A percentile compares a stretch with the other conserved stretches of the same genome.
Evolutionary conservation across 768 basidiomycete species (phyloP).

Genomic region (Termitomyces sp.): DNA sequence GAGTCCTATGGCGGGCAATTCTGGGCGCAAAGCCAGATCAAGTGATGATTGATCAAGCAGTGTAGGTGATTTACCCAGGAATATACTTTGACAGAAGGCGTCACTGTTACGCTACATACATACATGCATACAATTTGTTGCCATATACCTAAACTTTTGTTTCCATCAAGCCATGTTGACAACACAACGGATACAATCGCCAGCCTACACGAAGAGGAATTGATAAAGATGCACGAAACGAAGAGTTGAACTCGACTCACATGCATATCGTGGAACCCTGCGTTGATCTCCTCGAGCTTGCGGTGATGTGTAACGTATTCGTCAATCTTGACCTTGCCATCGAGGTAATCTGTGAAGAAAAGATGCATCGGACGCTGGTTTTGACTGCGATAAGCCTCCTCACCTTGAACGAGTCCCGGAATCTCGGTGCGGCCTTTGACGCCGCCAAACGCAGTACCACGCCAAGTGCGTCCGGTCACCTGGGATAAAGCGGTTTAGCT

Average conservation of each 20-base stretch:
- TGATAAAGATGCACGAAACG: background rate
- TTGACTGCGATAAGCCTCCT: conserved; percentile 10
- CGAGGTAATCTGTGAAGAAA: conserved; percentile 64
- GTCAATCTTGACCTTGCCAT: conserved; percentile 82
- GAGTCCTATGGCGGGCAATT: conserved; percentile 66
- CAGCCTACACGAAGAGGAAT: conserved; percentile 41
- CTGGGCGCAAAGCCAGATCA: conserved; percentile 45
- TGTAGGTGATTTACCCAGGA: conserved; percentile 21
- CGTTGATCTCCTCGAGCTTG: conserved; percentile 69
- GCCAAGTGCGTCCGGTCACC: conserved; percentile 91
- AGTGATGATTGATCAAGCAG: conserved; percentile 45
- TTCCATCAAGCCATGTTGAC: conserved; percentile 68
- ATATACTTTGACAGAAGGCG: background rate
- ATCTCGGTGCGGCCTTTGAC: conserved; percentile 97
- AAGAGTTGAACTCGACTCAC: conserved; percentile 42
- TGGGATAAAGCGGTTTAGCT: conserved; percentile 22
- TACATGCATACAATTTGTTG: conserved; percentile 7
- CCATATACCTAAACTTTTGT: conserved; percentile 1
- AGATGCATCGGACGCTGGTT: too few relatives aligned
- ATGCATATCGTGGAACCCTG: conserved; percentile 95
- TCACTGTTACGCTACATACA: conserved; percentile 1
- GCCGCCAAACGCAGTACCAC: conserved; percentile 93
- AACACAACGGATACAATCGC: conserved; percentile 92
- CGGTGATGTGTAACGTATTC: conserved; percentile 93
- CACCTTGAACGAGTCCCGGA: conserved; percentile 89